These are phyloP conservation scores for Tricholoma saponaceum DNA, from an alignment of 768 basidiomycete genomes.

Conservation along the genomic window DNA sequence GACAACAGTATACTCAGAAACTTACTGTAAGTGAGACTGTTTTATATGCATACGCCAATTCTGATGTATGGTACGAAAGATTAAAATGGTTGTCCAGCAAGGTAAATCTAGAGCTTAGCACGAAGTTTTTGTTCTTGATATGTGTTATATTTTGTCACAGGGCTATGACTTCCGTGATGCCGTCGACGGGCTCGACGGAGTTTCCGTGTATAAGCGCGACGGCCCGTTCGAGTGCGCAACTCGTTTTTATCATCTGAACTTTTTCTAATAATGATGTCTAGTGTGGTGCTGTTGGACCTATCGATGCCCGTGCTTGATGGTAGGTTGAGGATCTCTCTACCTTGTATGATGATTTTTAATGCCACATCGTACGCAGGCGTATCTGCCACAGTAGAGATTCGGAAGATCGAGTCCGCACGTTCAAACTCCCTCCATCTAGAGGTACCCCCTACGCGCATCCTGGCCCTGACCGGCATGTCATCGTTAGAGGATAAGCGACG, in stretches of 20 bases:
- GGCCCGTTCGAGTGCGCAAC: slow-evolving; percentile 81
- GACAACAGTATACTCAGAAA: slow-evolving; percentile 85
- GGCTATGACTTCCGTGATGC: slow-evolving; percentile 77
- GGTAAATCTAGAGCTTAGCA: slow-evolving; percentile 17
- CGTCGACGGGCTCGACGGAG: slow-evolving; percentile 81
- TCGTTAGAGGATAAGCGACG: slow-evolving; percentile 87
- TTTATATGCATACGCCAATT: slow-evolving; percentile 2
- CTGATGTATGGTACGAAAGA: slow-evolving; percentile 15
- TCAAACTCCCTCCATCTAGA: slow-evolving; percentile 21
- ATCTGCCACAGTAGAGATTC: slow-evolving; percentile 80
- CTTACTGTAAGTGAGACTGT: slow-evolving; percentile 62
- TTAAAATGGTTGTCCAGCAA: slow-evolving; percentile 69
- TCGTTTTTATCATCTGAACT: background rate
- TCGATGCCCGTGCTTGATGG: slow-evolving; percentile 96
- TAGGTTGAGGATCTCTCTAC: slow-evolving; percentile 14
- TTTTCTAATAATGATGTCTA: slow-evolving; percentile 25
- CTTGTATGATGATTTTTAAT: background rate
- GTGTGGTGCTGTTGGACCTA: slow-evolving; percentile 82
- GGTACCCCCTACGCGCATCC: slow-evolving; percentile 46
- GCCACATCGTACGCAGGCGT: slow-evolving; percentile 45
- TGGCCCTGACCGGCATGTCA: slow-evolving; percentile 92
- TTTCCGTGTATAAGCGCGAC: slow-evolving; percentile 64
- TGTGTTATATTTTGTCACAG: slow-evolving; percentile 23
- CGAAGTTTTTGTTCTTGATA: background rate
- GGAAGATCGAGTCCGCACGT: slow-evolving; percentile 57